These are phyloP conservation scores for Magnolia sinica DNA, from an alignment of 164 flowering plant genomes.

Conservation along the genomic window DNA sequence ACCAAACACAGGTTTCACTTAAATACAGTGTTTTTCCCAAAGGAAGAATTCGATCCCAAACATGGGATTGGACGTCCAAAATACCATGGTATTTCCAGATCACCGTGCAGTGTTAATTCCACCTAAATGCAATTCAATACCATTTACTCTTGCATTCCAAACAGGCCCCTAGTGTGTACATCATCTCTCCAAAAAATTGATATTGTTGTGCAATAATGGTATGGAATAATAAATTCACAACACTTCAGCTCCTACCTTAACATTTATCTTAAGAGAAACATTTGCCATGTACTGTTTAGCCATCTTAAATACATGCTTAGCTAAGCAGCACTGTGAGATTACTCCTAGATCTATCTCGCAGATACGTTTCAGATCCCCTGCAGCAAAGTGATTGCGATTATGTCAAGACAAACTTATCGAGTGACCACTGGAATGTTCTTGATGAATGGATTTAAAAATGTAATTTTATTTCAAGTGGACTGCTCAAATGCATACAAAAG, in stretches of 20 bases:
- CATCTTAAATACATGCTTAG: constrained; percentile 82
- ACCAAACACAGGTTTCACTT: too few species aligned
- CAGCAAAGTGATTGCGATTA: not conserved
- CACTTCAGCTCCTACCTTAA: constrained; percentile 44
- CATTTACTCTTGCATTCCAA: too few species aligned
- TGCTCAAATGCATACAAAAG: not conserved
- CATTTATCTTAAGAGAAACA: constrained; percentile 70
- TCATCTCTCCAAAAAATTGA: too few species aligned
- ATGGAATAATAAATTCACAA: not conserved
- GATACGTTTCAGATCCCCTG: constrained; percentile 84
- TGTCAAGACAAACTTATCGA: not conserved
- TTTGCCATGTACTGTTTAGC: constrained; percentile 83
- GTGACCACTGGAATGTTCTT: not conserved
- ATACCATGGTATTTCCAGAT: too few species aligned
- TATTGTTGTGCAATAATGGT: too few species aligned
- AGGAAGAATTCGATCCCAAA: too few species aligned
- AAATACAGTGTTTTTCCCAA: too few species aligned
- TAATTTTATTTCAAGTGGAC: not conserved
- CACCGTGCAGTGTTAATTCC: too few species aligned
- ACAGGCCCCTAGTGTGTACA: too few species aligned
- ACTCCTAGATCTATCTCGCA: constrained; percentile 94
- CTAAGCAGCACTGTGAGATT: constrained; percentile 86
- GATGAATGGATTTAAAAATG: not conserved
- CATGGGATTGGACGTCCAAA: too few species aligned
- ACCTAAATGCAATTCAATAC: too few species aligned